A percentile compares a stretch with the other conserved stretches of the same genome.
Evolutionary conservation across 2,329 filamentous ascomycete species (phyloP).

Genomic region (Alternaria incomplexa): DNA sequence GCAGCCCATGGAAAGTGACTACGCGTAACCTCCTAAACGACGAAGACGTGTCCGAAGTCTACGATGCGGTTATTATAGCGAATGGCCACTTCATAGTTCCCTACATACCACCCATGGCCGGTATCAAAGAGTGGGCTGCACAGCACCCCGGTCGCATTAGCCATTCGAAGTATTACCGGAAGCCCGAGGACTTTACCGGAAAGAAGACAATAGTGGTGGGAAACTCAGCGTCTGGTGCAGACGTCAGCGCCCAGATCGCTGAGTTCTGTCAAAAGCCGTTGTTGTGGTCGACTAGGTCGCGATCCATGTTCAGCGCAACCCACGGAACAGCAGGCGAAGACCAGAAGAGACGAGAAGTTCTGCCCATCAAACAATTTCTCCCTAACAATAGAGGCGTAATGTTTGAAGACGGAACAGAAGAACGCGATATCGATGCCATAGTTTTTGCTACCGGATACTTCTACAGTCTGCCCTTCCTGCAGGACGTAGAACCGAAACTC

Average conservation of each 20-base stretch:
- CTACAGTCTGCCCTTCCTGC: conserved; percentile 78
- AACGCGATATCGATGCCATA: conserved; percentile 73
- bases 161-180: conserved; percentile 78
- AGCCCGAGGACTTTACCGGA: conserved; percentile 64
- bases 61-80: conserved; percentile 58
- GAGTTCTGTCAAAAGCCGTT: conserved; percentile 64
- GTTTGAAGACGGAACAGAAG: conserved; percentile 70
- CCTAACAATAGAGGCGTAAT: conserved; percentile 65
- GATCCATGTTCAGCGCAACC: conserved; percentile 19
- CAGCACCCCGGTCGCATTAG: conserved; percentile 49
- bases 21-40: conserved; percentile 58
- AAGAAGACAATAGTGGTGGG: conserved; percentile 84
- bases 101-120: conserved; percentile 51
- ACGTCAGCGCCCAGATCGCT: conserved; percentile 80
- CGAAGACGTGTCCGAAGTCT: conserved; percentile 54
- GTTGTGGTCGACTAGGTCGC: conserved; percentile 50
- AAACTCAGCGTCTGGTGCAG: conserved; percentile 81
- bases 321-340: conserved; percentile 27
- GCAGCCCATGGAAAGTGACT: conserved; percentile 65
- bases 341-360: conserved; percentile 61
- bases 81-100: conserved; percentile 58
- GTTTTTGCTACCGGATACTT: conserved; percentile 92
- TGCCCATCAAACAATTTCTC: conserved; percentile 61
- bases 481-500: conserved; percentile 61
- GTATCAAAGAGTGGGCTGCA: conserved; percentile 50